Base-by-base conservation (phyloP, 2,329 filamentous ascomycete genomes). In the Stagonosporopsis rhizophila region DNA sequence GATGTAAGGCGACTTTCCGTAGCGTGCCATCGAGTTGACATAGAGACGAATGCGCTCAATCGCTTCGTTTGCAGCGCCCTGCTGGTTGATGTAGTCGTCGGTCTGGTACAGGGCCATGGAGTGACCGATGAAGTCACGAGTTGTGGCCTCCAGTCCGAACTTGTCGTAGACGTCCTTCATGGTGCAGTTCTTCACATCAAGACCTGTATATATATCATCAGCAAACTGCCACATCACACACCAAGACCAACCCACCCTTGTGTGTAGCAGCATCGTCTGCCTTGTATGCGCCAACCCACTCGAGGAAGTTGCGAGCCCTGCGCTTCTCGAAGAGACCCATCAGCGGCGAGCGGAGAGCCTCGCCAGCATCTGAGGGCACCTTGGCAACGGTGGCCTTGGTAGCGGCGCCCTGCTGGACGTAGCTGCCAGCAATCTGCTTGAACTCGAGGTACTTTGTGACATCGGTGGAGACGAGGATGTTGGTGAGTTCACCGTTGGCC, bases 101-200 rank as follows among this genome's bases (percentile, higher is more conserved):
- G 90, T 92, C 53, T 90, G 87, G 82, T 93, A 98, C 45, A 99
- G 87, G 57, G 95, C 95, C 95, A 99, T 99, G 70, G 94, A 92
- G 79, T 99, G 95, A 64, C 95, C 95, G 70, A 98, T 90, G 76
- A 99, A 99, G 80, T 99, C 95, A 70, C 91, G 89, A 66, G 95
- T 99, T 56, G 87, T 84, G 20, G 89, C 74, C 81, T 99, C 95
- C 60, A 99, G 89, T 56, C 92, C 90, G 69, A 96, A 99, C 79
- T 98, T 97, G 81, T 98, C 93, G 74, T 96, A 99, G 34, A 99
- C 90, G n/a, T 97, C 94, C 84, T 92, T 96, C 93, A 98, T 96
- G 57, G 91, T 94, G 81, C 85, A 89, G 58, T 80, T 84, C 72
- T 83, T 83, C 62, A 99, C 82, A 78, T 95, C 88, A 65, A 98